Conservation (phyloP, 2,329 filamentous ascomycete species). For the Penicillium sp. region DNA sequence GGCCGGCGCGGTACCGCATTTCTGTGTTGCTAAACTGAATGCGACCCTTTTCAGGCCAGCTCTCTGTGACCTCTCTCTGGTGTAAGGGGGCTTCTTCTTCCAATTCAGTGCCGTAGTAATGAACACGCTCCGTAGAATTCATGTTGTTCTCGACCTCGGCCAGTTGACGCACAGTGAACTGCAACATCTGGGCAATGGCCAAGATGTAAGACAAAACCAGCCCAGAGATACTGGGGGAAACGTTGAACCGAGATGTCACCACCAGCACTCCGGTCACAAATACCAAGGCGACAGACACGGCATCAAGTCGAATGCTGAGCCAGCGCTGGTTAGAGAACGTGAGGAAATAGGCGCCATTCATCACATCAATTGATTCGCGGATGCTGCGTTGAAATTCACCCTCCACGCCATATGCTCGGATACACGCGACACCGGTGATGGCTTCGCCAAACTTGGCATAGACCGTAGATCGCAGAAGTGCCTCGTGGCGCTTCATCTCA, state of each 20-base stretch:
- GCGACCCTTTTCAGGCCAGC: conserved; percentile 86
- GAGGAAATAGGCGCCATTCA: conserved; percentile 92
- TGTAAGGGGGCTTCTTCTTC: conserved; percentile 88
- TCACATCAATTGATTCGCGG: conserved; percentile 75
- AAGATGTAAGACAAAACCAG: conserved; percentile 92
- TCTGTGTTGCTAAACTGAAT: conserved; percentile 74
- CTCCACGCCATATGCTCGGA: conserved; percentile 84
- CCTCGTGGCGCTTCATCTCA: conserved; percentile 92
- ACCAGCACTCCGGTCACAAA: conserved; percentile 89
- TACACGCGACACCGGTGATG: conserved; percentile 73
- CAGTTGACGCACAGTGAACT: conserved; percentile 90
- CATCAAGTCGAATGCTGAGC: conserved; percentile 82
- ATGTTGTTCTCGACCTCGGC: conserved; percentile 98
- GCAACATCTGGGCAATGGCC: conserved; percentile 90
- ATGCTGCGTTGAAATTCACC: conserved; percentile 72
- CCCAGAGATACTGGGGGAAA: conserved; percentile 81
- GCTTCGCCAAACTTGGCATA: conserved; percentile 92
- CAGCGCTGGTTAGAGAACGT: conserved; percentile 96
- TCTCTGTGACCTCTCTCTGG: conserved; percentile 67
- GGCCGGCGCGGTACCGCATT: conserved; percentile 73
- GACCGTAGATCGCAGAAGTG: conserved; percentile 81
- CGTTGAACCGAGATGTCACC: conserved; percentile 84
- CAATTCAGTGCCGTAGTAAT: conserved; percentile 83
- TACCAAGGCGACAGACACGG: conserved; percentile 80
- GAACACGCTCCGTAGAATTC: conserved; percentile 90